Evolutionary conservation across 768 basidiomycete species (phyloP).

Genomic region (Trametes elegans): DNA sequence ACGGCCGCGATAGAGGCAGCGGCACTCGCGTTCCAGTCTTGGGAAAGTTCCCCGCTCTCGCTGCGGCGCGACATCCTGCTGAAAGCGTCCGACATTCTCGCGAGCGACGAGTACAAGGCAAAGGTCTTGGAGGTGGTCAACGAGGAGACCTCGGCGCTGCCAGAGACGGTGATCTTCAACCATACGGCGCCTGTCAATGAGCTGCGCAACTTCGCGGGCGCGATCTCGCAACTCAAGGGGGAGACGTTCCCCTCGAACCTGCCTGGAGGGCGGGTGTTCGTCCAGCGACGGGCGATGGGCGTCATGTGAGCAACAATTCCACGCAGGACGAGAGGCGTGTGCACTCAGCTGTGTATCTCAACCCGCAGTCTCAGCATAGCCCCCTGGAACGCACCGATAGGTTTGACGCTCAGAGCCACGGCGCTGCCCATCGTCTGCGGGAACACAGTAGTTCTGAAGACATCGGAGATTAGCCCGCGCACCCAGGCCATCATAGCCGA

Average conservation of each 20-base stretch:
- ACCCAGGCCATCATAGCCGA: slow-evolving; percentile 46
- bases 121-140: slow-evolving; percentile 32
- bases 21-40: slow-evolving; percentile 43
- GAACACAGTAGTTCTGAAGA: slow-evolving; percentile 54
- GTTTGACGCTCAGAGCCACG: slow-evolving; percentile 44
- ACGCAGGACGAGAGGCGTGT: no score
- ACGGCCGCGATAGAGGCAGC: slow-evolving; percentile 43
- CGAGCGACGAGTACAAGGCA: slow-evolving; percentile 39
- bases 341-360: background rate
- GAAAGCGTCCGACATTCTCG: slow-evolving; percentile 47
- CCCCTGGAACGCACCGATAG: slow-evolving; percentile 56
- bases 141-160: slow-evolving; percentile 41
- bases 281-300: slow-evolving; percentile 48
- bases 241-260: slow-evolving; percentile 42
- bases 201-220: slow-evolving; percentile 27
- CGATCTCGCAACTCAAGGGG: slow-evolving; percentile 40
- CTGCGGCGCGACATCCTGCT: slow-evolving; percentile 45
- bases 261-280: slow-evolving; percentile 45
- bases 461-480: slow-evolving; percentile 49
- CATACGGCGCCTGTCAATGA: slow-evolving; percentile 20
- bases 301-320: slow-evolving; percentile 41
- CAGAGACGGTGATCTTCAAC: slow-evolving; percentile 27
- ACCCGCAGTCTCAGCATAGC: slow-evolving; percentile 36
- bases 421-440: slow-evolving; percentile 50
- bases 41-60: slow-evolving; percentile 40